A percentile compares a stretch with the other conserved stretches of the same genome.
Conservation (phyloP, 176 grass and related monocot genomes). For the Musa itinerans region DNA sequence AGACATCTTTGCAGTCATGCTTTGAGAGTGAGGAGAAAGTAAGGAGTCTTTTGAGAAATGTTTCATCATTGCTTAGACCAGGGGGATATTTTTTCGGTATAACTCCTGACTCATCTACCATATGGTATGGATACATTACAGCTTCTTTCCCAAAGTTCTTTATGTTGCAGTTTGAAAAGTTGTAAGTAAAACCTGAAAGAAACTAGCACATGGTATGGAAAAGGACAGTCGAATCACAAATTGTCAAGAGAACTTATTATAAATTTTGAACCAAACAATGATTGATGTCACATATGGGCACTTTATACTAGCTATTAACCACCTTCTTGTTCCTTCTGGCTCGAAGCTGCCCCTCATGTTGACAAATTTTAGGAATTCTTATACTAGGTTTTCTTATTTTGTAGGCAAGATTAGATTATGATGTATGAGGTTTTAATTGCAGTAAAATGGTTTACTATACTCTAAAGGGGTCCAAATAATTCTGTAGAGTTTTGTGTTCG, state of each 20-base stretch:
- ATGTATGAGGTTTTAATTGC: no score
- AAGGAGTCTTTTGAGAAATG: constrained; percentile 63
- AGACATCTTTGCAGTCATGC: constrained; percentile 36
- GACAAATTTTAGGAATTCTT: no score
- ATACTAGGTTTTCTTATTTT: no score
- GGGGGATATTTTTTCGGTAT: constrained; percentile 77
- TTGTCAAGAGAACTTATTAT: neutral
- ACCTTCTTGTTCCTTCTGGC: no score
- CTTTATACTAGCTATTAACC: neutral
- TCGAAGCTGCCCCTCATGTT: no score
- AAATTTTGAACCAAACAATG: neutral
- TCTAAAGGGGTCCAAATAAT: no score
- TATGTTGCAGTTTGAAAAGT: neutral
- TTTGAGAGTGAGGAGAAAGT: constrained; percentile 72
- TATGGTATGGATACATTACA: constrained; percentile 45
- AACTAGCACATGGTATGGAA: neutral
- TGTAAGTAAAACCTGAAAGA: neutral
- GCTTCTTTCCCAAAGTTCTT: constrained; percentile 11
- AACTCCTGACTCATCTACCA: constrained; percentile 79
- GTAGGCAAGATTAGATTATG: no score
- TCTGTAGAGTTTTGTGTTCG: no score
- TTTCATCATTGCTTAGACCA: constrained; percentile 71
- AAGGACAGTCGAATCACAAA: neutral
- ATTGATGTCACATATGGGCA: neutral
- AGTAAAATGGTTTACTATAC: no score